These are phyloP conservation scores for Termitomyces eurrhizus DNA, from an alignment of 768 basidiomycete genomes.

Conservation along the genomic window DNA sequence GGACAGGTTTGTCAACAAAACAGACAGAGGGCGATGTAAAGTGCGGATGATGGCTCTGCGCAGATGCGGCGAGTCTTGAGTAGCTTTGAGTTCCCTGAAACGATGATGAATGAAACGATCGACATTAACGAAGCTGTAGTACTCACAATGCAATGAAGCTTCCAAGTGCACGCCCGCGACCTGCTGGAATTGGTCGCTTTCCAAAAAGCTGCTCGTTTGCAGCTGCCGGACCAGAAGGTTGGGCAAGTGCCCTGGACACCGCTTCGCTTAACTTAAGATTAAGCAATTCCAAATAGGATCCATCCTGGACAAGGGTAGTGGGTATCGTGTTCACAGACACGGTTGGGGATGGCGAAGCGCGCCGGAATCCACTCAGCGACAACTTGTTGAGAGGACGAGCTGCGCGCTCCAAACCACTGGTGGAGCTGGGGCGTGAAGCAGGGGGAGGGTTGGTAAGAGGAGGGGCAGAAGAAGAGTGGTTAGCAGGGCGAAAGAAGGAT, in stretches of 20 bases:
- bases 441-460: constrained; percentile 25
- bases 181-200: constrained; percentile 68
- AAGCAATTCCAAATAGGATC: constrained; percentile 75
- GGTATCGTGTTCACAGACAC: constrained; percentile 30
- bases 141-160: constrained; percentile 69
- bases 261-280: constrained; percentile 78
- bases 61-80: constrained; percentile 59
- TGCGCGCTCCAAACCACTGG: constrained; percentile 36
- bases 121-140: constrained; percentile 2
- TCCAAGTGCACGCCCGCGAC: constrained; percentile 66
- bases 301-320: constrained; percentile 62
- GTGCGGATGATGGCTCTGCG: constrained; percentile 67
- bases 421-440: constrained; percentile 35
- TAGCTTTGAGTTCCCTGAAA: constrained; percentile 64
- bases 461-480: constrained; percentile 60
- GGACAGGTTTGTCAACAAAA: constrained; percentile 67
- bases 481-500: constrained; percentile 60
- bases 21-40: constrained; percentile 74
- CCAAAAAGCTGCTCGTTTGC: constrained; percentile 56
- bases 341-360: constrained; percentile 45
- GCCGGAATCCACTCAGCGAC: constrained; percentile 56
- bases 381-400: constrained; percentile 54
- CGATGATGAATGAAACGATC: constrained; percentile 11
- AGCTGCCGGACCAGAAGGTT: constrained; percentile 52
- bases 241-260: constrained; percentile 69